Conservation (phyloP, 2,329 filamentous ascomycete species). For the Didymella exigua region DNA sequence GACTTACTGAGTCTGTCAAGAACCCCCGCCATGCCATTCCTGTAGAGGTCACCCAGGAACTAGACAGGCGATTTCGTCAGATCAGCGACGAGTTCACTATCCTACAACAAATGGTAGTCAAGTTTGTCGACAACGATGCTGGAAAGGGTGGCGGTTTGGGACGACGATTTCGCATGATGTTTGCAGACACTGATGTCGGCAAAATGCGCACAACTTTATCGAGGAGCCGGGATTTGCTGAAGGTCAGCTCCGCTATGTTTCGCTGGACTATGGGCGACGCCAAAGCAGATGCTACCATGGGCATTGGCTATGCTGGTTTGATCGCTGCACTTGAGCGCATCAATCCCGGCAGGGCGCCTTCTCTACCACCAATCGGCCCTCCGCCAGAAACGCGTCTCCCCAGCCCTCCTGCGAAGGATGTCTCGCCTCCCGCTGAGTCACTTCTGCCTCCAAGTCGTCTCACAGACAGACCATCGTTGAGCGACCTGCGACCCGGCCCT, state of each 20-base stretch:
- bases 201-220: conserved; percentile 64
- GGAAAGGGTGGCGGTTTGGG: conserved; percentile 65
- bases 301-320: conserved; percentile 71
- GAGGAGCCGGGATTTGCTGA: conserved; percentile 65
- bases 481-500: conserved; percentile 21
- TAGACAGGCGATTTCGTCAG: conserved; percentile 67
- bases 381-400: conserved; percentile 42
- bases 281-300: conserved; percentile 64
- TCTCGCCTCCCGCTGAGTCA: conserved; percentile 11
- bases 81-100: conserved; percentile 67
- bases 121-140: conserved; percentile 64
- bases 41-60: conserved; percentile 65
- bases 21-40: conserved; percentile 60
- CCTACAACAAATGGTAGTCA: conserved; percentile 67
- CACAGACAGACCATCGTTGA: conserved; percentile 20
- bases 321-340: conserved; percentile 67
- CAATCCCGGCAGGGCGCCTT: conserved; percentile 36
- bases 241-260: conserved; percentile 68
- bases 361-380: conserved; percentile 36
- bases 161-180: conserved; percentile 64
- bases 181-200: conserved; percentile 62
- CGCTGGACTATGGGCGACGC: conserved; percentile 66
- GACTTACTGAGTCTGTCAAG: conserved; percentile 57
- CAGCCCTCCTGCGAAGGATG: conserved; percentile 29
- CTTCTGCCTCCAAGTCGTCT: conserved; percentile 14